Evolutionary conservation across 768 basidiomycete genomes (phyloP).

Genomic region (Amanita fuliginea): DNA sequence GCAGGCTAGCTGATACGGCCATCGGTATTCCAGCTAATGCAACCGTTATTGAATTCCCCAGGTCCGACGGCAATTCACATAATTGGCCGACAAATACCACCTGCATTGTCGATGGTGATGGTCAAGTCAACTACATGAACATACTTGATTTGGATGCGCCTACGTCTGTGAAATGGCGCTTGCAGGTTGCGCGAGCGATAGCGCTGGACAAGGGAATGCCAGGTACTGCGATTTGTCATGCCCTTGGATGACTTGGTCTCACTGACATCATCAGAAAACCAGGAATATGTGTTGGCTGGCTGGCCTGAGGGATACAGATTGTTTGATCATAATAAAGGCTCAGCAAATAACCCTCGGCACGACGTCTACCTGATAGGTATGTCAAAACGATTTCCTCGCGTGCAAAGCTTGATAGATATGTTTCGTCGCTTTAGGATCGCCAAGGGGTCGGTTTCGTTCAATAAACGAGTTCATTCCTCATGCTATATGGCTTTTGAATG

Average conservation of each 20-base stretch:
- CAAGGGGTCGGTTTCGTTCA: slow-evolving; percentile 55
- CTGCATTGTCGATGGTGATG: slow-evolving; percentile 41
- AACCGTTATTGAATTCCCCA: slow-evolving; percentile 43
- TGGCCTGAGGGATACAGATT: slow-evolving; percentile 65
- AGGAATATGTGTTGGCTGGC: slow-evolving; percentile 49
- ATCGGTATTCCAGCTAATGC: slow-evolving; percentile 38
- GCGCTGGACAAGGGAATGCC: slow-evolving; percentile 33
- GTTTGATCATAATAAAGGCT: slow-evolving; percentile 69
- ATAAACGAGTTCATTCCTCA: slow-evolving; percentile 82
- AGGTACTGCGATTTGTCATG: slow-evolving; percentile 26
- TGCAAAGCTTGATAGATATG: background rate
- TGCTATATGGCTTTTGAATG: slow-evolving; percentile 65
- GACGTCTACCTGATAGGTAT: slow-evolving; percentile 74
- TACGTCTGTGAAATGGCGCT: slow-evolving; percentile 48
- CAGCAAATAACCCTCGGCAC: slow-evolving; percentile 39
- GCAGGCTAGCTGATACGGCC: slow-evolving; percentile 17
- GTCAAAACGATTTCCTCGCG: background rate
- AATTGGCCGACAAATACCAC: slow-evolving; percentile 51
- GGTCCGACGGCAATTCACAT: slow-evolving; percentile 45
- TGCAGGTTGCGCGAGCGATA: slow-evolving; percentile 28
- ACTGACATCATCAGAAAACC: background rate
- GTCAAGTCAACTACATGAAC: slow-evolving; percentile 65
- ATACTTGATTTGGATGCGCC: slow-evolving; percentile 38
- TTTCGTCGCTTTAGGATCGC: slow-evolving; percentile 27
- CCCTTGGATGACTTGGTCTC: background rate